These are phyloP conservation scores for Punica granatum DNA, from an alignment of 345 rosid genomes.

Conservation along the genomic window DNA sequence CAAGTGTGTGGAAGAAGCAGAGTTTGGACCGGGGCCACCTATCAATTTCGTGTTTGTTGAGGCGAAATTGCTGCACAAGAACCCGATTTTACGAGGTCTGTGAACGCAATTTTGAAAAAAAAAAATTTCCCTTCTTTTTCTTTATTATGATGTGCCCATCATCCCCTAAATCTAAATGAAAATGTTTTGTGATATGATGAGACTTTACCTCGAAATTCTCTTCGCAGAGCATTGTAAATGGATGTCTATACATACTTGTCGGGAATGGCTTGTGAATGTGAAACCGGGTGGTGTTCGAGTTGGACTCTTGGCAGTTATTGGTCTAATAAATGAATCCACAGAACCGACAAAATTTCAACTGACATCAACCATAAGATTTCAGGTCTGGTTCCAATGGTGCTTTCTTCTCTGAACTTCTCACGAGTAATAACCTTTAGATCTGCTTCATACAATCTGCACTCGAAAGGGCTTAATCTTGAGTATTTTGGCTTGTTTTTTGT, in stretches of 20 bases:
- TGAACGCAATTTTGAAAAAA: too few relatives aligned
- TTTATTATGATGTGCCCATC: too few relatives aligned
- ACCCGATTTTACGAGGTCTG: slow-evolving; percentile 34
- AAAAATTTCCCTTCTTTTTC: neutral
- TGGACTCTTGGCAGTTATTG: slow-evolving; percentile 46
- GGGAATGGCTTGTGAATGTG: slow-evolving; percentile 39
- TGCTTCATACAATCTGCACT: neutral
- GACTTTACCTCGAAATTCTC: too few relatives aligned
- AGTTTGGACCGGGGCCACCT: slow-evolving; percentile 62
- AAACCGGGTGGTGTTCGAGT: slow-evolving; percentile 56
- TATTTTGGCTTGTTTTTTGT: neutral
- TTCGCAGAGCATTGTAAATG: slow-evolving; percentile 55
- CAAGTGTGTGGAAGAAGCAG: slow-evolving; percentile 53
- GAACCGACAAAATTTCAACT: slow-evolving; percentile 28
- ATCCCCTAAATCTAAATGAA: too few relatives aligned
- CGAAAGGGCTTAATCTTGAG: neutral
- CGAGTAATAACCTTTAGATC: too few relatives aligned
- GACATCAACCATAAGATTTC: slow-evolving; percentile 37
- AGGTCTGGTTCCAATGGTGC: slow-evolving; percentile 39
- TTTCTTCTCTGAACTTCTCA: too few relatives aligned
- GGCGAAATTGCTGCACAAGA: slow-evolving; percentile 31
- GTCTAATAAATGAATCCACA: slow-evolving; percentile 40
- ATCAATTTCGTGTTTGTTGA: slow-evolving; percentile 42
- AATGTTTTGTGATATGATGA: too few relatives aligned
- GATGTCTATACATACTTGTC: slow-evolving; percentile 55